These are phyloP conservation scores for Septoria petroselini DNA, from an alignment of 2,329 filamentous ascomycete species.

Conservation along the genomic window DNA sequence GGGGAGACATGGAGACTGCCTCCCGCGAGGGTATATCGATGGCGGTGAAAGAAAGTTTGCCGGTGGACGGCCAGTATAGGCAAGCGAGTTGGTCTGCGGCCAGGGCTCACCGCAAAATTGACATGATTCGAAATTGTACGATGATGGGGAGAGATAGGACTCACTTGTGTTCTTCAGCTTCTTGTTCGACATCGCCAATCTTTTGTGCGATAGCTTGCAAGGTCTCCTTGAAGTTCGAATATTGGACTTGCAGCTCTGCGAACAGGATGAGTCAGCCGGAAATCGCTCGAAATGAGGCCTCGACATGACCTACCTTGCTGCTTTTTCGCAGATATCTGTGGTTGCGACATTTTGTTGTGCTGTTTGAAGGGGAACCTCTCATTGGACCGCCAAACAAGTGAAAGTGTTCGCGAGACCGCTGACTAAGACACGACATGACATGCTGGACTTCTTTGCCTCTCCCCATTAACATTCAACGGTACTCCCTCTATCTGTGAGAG, in stretches of 20 bases:
- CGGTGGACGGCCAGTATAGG: slow-evolving; percentile 10
- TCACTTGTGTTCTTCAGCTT: slow-evolving; percentile 97
- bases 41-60: slow-evolving; percentile 40
- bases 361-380: neutral
- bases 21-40: slow-evolving; percentile 1
- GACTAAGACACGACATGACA: slow-evolving; percentile 6
- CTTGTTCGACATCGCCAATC: slow-evolving; percentile 96
- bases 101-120: slow-evolving; percentile 23
- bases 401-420: neutral
- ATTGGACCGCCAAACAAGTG: neutral
- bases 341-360: slow-evolving; percentile 46
- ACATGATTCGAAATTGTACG: slow-evolving; percentile 3
- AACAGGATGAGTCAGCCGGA: neutral
- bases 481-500: neutral
- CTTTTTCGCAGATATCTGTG: slow-evolving; percentile 60
- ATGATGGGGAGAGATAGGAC: slow-evolving; percentile 18
- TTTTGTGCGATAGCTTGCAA: slow-evolving; percentile 93
- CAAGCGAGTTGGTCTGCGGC: slow-evolving; percentile 28
- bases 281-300: neutral
- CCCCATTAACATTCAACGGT: no score
- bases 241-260: slow-evolving; percentile 74
- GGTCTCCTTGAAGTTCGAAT: slow-evolving; percentile 70
- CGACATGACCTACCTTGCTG: slow-evolving; percentile 60
- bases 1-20: neutral
- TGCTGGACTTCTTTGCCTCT: neutral